Evolutionary conservation across 2,329 filamentous ascomycete genomes (phyloP).

Genomic region (Saccharata proteae): DNA sequence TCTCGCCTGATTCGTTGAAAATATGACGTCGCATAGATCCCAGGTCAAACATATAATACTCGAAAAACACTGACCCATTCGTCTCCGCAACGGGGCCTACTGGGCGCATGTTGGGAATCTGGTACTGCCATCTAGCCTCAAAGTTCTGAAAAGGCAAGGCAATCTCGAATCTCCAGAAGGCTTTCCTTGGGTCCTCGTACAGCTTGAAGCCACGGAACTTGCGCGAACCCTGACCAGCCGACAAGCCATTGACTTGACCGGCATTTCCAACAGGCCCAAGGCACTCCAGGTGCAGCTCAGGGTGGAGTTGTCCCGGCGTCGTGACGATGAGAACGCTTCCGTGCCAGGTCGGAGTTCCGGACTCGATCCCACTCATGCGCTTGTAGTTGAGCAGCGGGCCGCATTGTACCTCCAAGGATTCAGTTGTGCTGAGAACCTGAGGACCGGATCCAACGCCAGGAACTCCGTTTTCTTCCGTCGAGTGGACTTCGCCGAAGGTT

Average conservation of each 20-base stretch:
- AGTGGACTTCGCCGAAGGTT: neutral
- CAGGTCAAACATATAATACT: too few species aligned
- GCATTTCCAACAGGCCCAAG: slow-evolving; percentile 34
- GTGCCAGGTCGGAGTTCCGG: slow-evolving; percentile 49
- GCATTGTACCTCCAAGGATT: slow-evolving; percentile 46
- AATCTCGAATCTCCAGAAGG: slow-evolving; percentile 48
- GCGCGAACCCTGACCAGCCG: slow-evolving; percentile 12
- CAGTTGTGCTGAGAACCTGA: slow-evolving; percentile 29
- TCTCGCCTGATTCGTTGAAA: too few species aligned
- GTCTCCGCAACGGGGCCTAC: slow-evolving; percentile 28
- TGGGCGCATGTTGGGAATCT: slow-evolving; percentile 54
- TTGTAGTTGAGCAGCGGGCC: slow-evolving; percentile 71
- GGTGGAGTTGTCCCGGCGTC: slow-evolving; percentile 53
- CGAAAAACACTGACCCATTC: slow-evolving; percentile 15
- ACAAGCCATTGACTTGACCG: slow-evolving; percentile 18
- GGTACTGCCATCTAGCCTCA: slow-evolving; percentile 72
- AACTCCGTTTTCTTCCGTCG: slow-evolving; percentile 6
- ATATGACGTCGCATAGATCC: too few species aligned
- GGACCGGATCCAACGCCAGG: slow-evolving; percentile 31
- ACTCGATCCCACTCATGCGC: slow-evolving; percentile 48
- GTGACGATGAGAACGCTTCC: slow-evolving; percentile 80
- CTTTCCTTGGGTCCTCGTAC: slow-evolving; percentile 46
- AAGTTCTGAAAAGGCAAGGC: slow-evolving; percentile 55
- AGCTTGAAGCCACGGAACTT: slow-evolving; percentile 40
- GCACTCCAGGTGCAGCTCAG: slow-evolving; percentile 46